Conservation (phyloP, 2,329 filamentous ascomycete species). For the Trichoderma sp. region DNA sequence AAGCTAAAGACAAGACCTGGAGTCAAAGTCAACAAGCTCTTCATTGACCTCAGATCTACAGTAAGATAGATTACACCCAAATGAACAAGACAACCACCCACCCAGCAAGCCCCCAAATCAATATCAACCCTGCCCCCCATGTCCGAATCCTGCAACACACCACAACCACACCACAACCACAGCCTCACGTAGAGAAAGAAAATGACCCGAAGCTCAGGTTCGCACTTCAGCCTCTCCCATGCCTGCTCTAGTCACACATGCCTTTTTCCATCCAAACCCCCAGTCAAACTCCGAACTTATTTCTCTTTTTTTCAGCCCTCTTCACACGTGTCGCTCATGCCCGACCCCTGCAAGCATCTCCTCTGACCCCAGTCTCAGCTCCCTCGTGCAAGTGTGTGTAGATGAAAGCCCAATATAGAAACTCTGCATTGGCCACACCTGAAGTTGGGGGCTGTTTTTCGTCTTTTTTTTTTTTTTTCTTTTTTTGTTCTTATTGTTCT, state of each 20-base stretch:
- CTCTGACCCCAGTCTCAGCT: not conserved
- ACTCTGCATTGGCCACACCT: no score
- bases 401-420: no score
- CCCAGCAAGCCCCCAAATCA: no score
- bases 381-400: no score
- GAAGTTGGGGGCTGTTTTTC: slow-evolving; percentile 12
- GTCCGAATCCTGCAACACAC: no score
- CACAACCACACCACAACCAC: not conserved
- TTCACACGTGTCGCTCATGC: not conserved
- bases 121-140: no score
- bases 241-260: not conserved
- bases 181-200: not conserved
- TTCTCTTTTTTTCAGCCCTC: not conserved
- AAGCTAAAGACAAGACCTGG: no score
- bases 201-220: slow-evolving; percentile 19
- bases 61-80: no score
- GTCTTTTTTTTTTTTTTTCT: not conserved
- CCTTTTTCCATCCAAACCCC: not conserved
- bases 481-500: not conserved
- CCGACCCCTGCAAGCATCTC: not conserved
- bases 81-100: no score
- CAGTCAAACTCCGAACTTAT: not conserved
- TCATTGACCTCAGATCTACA: no score
- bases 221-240: not conserved
- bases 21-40: no score